Percentiles rank a stretch among this genome's conserved stretches.
phyloP scores from a whole-genome alignment of 495 filamentous ascomycete genomes.

The Pyrenula aspistea region DNA sequence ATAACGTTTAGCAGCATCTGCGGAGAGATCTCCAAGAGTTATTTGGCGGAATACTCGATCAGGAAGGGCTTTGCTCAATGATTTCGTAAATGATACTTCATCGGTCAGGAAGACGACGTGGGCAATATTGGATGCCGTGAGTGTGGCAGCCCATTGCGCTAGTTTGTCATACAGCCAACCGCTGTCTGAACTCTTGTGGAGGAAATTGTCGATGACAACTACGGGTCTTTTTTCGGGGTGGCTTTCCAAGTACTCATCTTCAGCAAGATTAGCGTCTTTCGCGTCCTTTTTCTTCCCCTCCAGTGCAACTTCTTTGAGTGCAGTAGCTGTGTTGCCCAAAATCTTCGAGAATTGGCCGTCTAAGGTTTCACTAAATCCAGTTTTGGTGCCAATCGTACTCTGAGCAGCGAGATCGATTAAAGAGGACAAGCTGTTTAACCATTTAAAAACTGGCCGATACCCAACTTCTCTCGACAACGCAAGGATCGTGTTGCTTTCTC shows the following conservation, averaged over 20 bases:
- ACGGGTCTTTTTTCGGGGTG: conserved; percentile 79
- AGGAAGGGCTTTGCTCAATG: conserved; percentile 74
- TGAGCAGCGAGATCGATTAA: conserved; percentile 86
- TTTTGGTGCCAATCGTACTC: conserved; percentile 85
- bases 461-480: conserved; percentile 76
- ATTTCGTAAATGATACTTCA: conserved; percentile 81
- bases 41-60: conserved; percentile 85
- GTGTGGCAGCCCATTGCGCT: conserved; percentile 76
- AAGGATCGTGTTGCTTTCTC: conserved; percentile 77
- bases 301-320: conserved; percentile 67
- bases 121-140: conserved; percentile 84
- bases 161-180: conserved; percentile 79
- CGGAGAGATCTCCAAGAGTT: conserved; percentile 71
- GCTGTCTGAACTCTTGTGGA: conserved; percentile 64
- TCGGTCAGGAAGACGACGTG: conserved; percentile 96
- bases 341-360: conserved; percentile 90
- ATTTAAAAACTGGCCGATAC: conserved; percentile 88
- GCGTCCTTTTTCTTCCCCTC: conserved; percentile 54
- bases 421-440: conserved; percentile 90
- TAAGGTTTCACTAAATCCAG: conserved; percentile 89
- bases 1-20: conserved; percentile 76
- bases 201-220: conserved; percentile 88
- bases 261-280: conserved; percentile 57
- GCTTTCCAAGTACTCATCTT: conserved; percentile 84
- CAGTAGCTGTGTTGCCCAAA: conserved; percentile 70